Percentiles rank a stretch among this genome's conserved stretches.
Conservation (phyloP, 768 basidiomycete genomes). For the Phylloporus arenicola region DNA sequence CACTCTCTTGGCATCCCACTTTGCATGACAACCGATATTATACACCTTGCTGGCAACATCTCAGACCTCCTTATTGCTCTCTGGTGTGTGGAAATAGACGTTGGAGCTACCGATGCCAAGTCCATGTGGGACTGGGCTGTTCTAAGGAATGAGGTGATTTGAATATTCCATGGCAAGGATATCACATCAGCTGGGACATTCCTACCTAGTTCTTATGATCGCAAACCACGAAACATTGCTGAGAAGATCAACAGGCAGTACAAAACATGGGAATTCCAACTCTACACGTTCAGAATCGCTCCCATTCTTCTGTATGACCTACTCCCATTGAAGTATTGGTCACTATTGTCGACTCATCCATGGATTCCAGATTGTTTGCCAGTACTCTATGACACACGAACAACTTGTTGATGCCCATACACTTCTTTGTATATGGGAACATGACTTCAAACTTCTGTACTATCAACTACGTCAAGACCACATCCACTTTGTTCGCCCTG, state of each 20-base stretch:
- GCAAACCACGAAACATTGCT: constrained; percentile 20
- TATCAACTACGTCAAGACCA: constrained; percentile 16
- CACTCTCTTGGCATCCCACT: constrained; percentile 28
- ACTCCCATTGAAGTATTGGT: constrained; percentile 16
- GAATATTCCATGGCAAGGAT: constrained; percentile 15
- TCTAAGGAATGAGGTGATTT: constrained; percentile 13
- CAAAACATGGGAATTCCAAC: constrained; percentile 25
- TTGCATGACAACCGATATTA: constrained; percentile 37
- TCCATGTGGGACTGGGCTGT: constrained; percentile 30
- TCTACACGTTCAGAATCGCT: constrained; percentile 16
- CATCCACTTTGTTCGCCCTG: constrained; percentile 29
- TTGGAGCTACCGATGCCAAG: constrained; percentile 13
- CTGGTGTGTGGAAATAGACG: constrained; percentile 20
- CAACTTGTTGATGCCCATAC: constrained; percentile 15
- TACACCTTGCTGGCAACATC: constrained; percentile 35
- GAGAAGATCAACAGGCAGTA: constrained; percentile 27
- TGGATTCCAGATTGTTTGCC: constrained; percentile 19
- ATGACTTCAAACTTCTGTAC: constrained; percentile 29
- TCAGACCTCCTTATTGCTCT: constrained; percentile 20
- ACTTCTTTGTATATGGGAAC: constrained; percentile 19
- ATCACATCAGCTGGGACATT: constrained; percentile 5
- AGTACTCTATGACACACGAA: constrained; percentile 9
- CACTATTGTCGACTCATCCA: constrained; percentile 20
- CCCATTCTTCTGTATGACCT: constrained; percentile 14
- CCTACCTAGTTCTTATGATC: constrained; percentile 17